These are phyloP conservation scores for Artemisia annua DNA, from an alignment of 129 eudicot species.

Conservation along the genomic window DNA sequence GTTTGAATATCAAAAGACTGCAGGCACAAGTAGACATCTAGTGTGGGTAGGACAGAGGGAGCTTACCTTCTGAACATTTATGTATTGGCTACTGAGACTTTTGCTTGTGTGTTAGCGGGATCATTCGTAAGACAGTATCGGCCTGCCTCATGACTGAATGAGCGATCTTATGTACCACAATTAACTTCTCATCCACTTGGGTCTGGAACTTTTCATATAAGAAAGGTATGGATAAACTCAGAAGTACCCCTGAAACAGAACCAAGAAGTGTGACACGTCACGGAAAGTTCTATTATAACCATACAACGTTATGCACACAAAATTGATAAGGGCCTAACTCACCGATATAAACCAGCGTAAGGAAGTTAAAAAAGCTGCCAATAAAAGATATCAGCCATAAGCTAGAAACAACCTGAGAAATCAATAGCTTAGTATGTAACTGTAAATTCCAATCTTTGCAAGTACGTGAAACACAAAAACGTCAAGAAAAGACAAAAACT, in stretches of 20 bases:
- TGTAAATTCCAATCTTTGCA: conserved; percentile 4
- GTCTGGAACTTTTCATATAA: conserved; percentile 71
- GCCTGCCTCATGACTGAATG: conserved; percentile 43
- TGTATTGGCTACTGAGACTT: conserved; percentile 56
- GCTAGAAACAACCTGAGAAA: conserved; percentile 61
- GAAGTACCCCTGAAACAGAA: conserved; percentile 56
- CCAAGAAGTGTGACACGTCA: conserved; percentile 6
- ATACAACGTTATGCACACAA: background rate
- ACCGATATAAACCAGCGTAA: conserved; percentile 83
- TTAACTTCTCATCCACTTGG: conserved; percentile 67
- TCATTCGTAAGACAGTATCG: conserved; percentile 42
- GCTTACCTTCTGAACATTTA: conserved; percentile 26
- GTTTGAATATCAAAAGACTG: too few species aligned
- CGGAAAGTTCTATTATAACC: background rate
- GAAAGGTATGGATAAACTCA: conserved; percentile 71
- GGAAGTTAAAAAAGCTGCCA: conserved; percentile 80
- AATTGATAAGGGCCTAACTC: conserved; percentile 25
- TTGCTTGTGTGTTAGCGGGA: conserved; percentile 52
- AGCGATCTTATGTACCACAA: conserved; percentile 32
- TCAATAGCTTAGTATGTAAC: too few species aligned
- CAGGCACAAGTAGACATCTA: background rate
- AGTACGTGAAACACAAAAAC: background rate
- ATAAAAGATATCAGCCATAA: conserved; percentile 70
- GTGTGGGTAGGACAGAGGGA: background rate
- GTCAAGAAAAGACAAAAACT: background rate